phyloP scores from a whole-genome alignment of 768 basidiomycete genomes.

The Naganishia antarctica region DNA sequence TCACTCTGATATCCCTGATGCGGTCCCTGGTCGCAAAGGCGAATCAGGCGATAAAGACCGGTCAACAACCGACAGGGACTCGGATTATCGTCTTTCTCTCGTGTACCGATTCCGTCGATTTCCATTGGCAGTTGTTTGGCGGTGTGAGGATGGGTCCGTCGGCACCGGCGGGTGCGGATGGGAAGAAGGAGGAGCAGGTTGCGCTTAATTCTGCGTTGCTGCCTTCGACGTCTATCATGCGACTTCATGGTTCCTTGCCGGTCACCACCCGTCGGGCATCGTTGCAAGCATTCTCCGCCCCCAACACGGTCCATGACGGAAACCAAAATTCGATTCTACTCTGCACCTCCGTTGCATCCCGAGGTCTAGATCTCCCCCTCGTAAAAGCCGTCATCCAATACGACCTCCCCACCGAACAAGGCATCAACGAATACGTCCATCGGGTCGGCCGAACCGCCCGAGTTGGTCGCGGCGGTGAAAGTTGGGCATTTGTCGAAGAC shows the following conservation, averaged over 20 bases:
- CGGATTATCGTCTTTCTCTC: conserved; percentile 85
- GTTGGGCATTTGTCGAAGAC: conserved; percentile 86
- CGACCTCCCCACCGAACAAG: conserved; percentile 94
- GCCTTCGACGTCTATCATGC: conserved; percentile 73
- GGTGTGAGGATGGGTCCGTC: conserved; percentile 62
- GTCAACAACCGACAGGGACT: conserved; percentile 48
- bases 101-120: conserved; percentile 97
- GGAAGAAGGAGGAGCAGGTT: conserved; percentile 50
- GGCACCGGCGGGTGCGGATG: conserved; percentile 40
- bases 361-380: conserved; percentile 90
- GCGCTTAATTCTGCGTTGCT: conserved; percentile 68
- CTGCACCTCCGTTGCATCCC: conserved; percentile 97
- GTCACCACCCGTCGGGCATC: conserved; percentile 73
- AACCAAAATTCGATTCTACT: conserved; percentile 65
- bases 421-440: conserved; percentile 93
- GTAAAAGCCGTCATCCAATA: conserved; percentile 93
- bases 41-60: conserved; percentile 29
- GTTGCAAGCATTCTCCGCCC: conserved; percentile 69
- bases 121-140: conserved; percentile 81
- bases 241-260: conserved; percentile 88
- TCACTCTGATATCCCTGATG: conserved; percentile 78
- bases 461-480: conserved; percentile 89
- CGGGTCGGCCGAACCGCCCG: conserved; percentile 95
- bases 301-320: conserved; percentile 40
- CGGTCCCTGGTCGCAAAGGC: conserved; percentile 67